These are phyloP conservation scores for Dispira simplex DNA, from an alignment of 192 early-diverging fungal genomes.

Conservation along the genomic window DNA sequence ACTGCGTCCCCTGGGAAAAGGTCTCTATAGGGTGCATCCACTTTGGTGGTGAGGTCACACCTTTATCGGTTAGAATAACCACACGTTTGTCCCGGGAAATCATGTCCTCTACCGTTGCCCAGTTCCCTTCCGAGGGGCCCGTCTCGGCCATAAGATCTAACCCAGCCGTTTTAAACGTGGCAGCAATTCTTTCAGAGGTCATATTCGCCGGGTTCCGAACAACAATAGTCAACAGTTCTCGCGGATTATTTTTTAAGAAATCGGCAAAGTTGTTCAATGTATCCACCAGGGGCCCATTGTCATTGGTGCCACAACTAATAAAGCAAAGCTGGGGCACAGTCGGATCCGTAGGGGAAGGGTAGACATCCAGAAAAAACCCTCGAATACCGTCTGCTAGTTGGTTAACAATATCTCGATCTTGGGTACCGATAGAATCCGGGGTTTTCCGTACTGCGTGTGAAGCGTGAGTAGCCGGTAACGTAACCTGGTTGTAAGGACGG, in stretches of 20 bases:
- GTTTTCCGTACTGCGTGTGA: constrained; percentile 31
- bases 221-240: constrained; percentile 65
- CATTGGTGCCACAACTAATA: constrained; percentile 37
- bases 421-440: constrained; percentile 45
- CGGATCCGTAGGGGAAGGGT: constrained; percentile 14
- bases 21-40: constrained; percentile 3
- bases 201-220: constrained; percentile 46
- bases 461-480: constrained; percentile 61
- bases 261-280: constrained; percentile 36
- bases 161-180: constrained; percentile 31
- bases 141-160: constrained; percentile 26
- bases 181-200: constrained; percentile 26
- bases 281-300: constrained; percentile 35
- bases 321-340: constrained; percentile 37
- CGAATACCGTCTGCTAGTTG: constrained; percentile 64
- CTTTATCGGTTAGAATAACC: constrained; percentile 38
- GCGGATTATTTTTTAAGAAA: constrained; percentile 44
- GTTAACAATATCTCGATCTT: constrained; percentile 36
- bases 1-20: neutral
- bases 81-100: constrained; percentile 44
- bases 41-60: neutral
- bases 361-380: constrained; percentile 52
- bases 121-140: constrained; percentile 19
- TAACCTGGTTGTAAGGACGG: constrained; percentile 40
- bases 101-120: constrained; percentile 56